These are phyloP conservation scores for Anacardium occidentale DNA, from an alignment of 345 rosid genomes.

Conservation along the genomic window DNA sequence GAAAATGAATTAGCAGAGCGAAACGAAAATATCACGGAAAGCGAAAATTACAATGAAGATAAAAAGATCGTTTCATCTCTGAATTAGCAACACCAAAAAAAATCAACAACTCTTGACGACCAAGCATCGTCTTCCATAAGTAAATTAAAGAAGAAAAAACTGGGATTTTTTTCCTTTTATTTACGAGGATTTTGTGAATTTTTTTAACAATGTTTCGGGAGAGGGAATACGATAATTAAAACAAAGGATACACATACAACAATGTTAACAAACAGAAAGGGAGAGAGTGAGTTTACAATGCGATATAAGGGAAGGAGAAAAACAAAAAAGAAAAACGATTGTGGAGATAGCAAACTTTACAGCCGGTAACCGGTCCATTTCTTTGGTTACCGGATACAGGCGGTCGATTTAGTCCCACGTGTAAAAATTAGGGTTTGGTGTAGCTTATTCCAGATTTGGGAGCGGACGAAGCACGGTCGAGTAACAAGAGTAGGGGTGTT, in stretches of 20 bases:
- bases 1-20: not conserved
- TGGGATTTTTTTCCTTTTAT: conserved; percentile 8
- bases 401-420: conserved; percentile 28
- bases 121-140: not conserved
- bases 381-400: conserved; percentile 42
- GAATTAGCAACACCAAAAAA: conserved; percentile 16
- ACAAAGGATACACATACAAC: conserved; percentile 17
- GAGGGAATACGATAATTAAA: conserved; percentile 19
- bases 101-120: conserved; percentile 8
- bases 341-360: conserved; percentile 24
- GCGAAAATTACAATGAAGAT: conserved; percentile 17
- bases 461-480: not conserved
- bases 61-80: conserved; percentile 22
- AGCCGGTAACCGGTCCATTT: conserved; percentile 43
- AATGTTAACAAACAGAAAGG: conserved; percentile 8
- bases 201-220: conserved; percentile 13
- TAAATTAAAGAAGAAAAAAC: not conserved
- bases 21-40: conserved; percentile 3
- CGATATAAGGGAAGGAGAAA: too few relatives aligned
- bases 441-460: conserved; percentile 10
- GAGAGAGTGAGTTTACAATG: conserved; percentile 13
- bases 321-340: not conserved
- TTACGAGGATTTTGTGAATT: not conserved
- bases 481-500: conserved; percentile 7
- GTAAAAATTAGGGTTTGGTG: conserved; percentile 21